A percentile compares a stretch with the other conserved stretches of the same genome.
These are phyloP conservation scores for Lactarius hengduanensis DNA, from an alignment of 768 basidiomycete species.

Conservation along the genomic window DNA sequence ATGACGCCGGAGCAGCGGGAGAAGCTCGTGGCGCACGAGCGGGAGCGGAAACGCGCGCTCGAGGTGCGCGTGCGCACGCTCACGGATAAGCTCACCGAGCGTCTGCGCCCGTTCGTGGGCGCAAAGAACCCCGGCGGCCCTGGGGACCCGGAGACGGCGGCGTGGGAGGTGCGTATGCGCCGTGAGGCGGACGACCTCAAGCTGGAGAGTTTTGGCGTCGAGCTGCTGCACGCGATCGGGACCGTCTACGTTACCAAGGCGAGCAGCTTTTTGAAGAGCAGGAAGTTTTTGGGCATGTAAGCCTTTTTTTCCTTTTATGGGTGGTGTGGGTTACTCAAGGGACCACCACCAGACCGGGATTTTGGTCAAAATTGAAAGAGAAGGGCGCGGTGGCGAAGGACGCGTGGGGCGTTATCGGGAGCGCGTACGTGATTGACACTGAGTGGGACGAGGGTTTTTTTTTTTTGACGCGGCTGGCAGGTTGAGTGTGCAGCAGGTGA, in stretches of 20 bases:
- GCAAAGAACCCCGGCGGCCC: constrained; percentile 78
- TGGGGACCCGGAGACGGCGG: constrained; percentile 78
- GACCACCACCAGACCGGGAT: constrained; percentile 63
- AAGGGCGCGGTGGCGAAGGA: constrained; percentile 93
- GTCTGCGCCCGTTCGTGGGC: constrained; percentile 87
- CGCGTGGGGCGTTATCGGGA: constrained; percentile 94
- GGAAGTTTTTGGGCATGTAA: constrained; percentile 87
- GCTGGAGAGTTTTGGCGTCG: constrained; percentile 95
- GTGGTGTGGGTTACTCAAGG: no score
- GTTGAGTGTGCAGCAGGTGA: constrained; percentile 72
- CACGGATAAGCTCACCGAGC: constrained; percentile 76
- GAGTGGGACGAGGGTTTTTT: no score
- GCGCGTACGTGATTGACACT: constrained; percentile 63
- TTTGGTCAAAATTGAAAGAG: constrained; percentile 93
- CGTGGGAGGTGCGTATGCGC: constrained; percentile 73
- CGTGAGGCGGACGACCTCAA: constrained; percentile 93
- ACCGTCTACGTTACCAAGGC: constrained; percentile 93
- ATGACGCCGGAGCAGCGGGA: constrained; percentile 80
- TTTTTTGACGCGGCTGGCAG: constrained; percentile 34
- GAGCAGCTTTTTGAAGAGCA: constrained; percentile 85
- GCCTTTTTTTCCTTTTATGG: constrained; percentile 29
- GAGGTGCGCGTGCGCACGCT: constrained; percentile 73
- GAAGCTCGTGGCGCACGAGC: constrained; percentile 79
- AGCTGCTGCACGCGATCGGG: constrained; percentile 90
- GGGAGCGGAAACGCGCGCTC: constrained; percentile 75